Evolutionary conservation across 495 filamentous ascomycete genomes (phyloP), one percentile per base, ranked within the genome.

Genomic region (Astrocystis sublimbata): DNA sequence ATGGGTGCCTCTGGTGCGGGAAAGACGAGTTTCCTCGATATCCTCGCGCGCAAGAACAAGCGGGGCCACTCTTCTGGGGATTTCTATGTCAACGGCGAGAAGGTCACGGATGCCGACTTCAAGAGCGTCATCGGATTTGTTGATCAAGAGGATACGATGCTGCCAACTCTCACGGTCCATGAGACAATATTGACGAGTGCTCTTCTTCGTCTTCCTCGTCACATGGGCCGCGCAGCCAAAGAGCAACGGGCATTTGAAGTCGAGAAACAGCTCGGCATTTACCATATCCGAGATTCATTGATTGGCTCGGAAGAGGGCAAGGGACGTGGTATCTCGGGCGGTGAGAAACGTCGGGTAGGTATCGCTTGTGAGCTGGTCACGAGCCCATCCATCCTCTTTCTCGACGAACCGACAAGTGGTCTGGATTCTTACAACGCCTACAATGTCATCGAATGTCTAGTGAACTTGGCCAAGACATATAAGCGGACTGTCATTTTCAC

Each of bases 341-440:
- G 94, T 62, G 94, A 98, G 75, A 98, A 98, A 76, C 86, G 94
- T 55, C 83, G 94, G 64, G 96, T 98, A 46, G 92, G 92, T 8
- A 98, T 98, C 74, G 94, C 94, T 62, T 98, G 94, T 76, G 94
- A 98, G 71, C 81, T 98, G 62, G 96, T 98, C 58, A 98, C 96
- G 9, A 97, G 93, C 71, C 94, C 94, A 4, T 96, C 92, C 61
- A 98, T 98, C 64, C 85, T 98, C 19, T 97, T 98, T 79, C 81
- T 98, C 60, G 94, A 98, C 68, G 94, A 98, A 67, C 94, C 94
- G 2, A 98, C 94, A 1, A 97, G 92, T 68, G 94, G 94, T 47
- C 81, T 98, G 49, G 94, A 98, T 76, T 90, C 94, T 4, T 98
- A 86, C 78, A 98, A 98, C 69, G 93, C 93, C 0, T 98, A 93